Conservation (phyloP, 208 protist genomes). For the Lotmaria passim region DNA sequence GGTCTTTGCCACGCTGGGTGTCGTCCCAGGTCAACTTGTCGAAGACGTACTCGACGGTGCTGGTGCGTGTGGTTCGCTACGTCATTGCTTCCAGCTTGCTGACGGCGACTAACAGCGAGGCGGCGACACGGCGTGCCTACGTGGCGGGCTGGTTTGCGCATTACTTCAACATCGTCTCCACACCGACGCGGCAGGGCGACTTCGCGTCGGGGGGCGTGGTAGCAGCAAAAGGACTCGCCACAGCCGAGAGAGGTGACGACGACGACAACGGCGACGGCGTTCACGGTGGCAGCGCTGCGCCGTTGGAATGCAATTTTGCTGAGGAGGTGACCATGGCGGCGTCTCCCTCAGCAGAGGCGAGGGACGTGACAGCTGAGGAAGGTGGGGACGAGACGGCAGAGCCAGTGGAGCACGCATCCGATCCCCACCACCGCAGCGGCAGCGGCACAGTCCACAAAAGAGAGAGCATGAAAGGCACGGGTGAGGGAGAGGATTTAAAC, state of each 20-base stretch:
- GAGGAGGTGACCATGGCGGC: no score
- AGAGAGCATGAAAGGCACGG: no score
- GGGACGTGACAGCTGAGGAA: no score
- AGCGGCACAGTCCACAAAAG: no score
- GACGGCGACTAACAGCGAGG: background rate
- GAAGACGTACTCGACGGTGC: constrained; percentile 17
- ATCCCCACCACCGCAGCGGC: no score
- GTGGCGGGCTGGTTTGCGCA: constrained; percentile 23
- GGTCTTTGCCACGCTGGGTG: background rate
- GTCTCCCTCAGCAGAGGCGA: no score
- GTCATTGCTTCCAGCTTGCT: constrained; percentile 8
- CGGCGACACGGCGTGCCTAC: constrained; percentile 10
- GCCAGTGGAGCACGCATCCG: no score
- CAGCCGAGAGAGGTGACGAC: background rate
- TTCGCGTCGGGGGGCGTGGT: background rate
- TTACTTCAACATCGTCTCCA: constrained; percentile 17
- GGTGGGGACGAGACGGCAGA: no score
- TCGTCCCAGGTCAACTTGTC: background rate
- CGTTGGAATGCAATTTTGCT: no score
- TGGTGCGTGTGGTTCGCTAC: constrained; percentile 29
- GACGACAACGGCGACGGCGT: background rate
- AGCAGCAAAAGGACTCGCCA: background rate
- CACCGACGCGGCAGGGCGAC: background rate
- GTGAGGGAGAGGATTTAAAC: background rate
- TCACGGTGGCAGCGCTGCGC: background rate